Base-by-base conservation (phyloP, 495 filamentous ascomycete species). In the Beverwykella pulmonaria region DNA sequence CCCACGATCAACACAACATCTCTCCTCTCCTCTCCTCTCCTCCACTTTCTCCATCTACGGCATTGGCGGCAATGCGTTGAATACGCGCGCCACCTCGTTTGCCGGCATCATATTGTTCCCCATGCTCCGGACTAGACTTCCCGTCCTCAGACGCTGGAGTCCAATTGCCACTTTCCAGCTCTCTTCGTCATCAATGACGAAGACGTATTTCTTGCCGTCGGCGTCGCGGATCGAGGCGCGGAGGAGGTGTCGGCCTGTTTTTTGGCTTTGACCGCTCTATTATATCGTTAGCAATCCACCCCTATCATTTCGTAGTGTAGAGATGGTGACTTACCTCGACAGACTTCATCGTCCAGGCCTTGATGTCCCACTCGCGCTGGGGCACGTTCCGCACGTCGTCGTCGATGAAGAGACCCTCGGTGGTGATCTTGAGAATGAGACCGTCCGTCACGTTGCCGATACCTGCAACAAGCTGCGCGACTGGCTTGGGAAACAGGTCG, bases 331-430 rank as follows among this genome's bases (percentile, higher is more conserved):
- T 93, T 75, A 97, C 88, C 81, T 98, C 94, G 68, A 94, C 86
- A 26, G 87, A 80, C 76, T 93, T 97, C 78, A 98, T 84, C 14
- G 91, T 96, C 94, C 94, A 97, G 19, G 93, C 93, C 74, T 97
- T 97, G 75, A 97, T 84, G 74, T 98, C 94, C 95, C 95, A 98
- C 78, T 98, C 95, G 53, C 94, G 84, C 75, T 96, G 92, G 20
- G 89, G 86, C 1, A 96, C 89, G 44, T 87, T 87, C 19, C 92
- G 86, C 39, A 97, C 80, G 70, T 97, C 94, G 74, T 98, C 95
- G 73, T 98, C 94, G 69, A 98, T 91, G 75, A 98, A 98, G 34
- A 97, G 84, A 3, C 94, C 94, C 75, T 96, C 94, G 1, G 88
- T 92, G 1, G 87, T 91, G 71, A 96, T 91, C 12, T 87, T 84